phyloP scores from a whole-genome alignment of 768 basidiomycete genomes.

The Tylopilus felleus region DNA sequence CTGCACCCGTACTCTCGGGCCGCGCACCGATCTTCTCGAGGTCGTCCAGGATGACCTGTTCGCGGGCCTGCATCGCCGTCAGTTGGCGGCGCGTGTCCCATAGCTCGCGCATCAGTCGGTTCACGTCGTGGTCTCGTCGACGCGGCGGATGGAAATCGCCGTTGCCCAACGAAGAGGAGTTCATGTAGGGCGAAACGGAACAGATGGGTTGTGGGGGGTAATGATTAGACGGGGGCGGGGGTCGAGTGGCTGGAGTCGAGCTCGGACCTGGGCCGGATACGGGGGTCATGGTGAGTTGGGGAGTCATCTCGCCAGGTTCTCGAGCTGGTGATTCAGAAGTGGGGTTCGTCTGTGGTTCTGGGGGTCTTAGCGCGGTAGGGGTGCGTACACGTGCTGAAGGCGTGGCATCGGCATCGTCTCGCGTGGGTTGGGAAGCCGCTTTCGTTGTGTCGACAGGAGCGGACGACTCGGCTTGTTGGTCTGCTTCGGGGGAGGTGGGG shows the following conservation, averaged over 20 bases:
- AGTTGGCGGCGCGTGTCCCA: slow-evolving; percentile 27
- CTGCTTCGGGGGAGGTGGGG: not conserved
- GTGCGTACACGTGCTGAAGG: not conserved
- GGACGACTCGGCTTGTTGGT: not conserved
- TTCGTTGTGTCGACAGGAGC: not conserved
- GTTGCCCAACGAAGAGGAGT: not conserved
- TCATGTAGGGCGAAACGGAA: not conserved
- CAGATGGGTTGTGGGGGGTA: not conserved
- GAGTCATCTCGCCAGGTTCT: slow-evolving; percentile 10
- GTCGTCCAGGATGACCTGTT: slow-evolving; percentile 22
- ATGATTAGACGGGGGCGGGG: not conserved
- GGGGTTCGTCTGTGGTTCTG: not conserved
- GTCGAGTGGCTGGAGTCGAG: not conserved
- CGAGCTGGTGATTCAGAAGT: not conserved
- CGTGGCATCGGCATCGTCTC: not conserved
- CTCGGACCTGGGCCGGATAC: not conserved
- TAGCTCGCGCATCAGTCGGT: slow-evolving; percentile 25
- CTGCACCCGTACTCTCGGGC: not conserved
- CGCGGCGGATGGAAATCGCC: not conserved
- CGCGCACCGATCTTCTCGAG: slow-evolving; percentile 18
- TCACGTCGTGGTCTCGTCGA: not conserved
- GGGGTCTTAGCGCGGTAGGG: not conserved
- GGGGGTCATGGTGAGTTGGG: not conserved
- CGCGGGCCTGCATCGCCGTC: slow-evolving; percentile 20
- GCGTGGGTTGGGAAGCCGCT: not conserved